Evolutionary conservation across 2,329 filamentous ascomycete genomes (phyloP).

Genomic region (Claviceps fusiformis): DNA sequence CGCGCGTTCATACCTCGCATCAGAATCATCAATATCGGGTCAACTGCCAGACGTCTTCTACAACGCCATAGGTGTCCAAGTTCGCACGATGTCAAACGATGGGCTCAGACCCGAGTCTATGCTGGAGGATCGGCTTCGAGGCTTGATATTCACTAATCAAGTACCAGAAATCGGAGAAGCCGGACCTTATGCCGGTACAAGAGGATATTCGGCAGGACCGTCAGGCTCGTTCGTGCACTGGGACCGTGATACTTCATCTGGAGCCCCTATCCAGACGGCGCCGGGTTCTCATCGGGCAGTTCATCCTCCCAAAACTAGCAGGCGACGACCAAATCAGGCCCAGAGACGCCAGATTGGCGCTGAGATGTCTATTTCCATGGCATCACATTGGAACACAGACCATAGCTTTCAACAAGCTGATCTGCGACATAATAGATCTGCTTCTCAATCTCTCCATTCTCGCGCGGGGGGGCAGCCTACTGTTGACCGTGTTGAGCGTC

Average conservation of each 20-base stretch:
- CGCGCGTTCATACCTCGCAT: background rate
- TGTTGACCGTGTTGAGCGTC: background rate
- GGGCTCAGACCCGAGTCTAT: constrained; percentile 7
- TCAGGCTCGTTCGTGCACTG: background rate
- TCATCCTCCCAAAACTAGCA: constrained; percentile 4
- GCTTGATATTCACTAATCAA: constrained; percentile 43
- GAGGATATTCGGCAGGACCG: background rate
- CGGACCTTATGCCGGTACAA: background rate
- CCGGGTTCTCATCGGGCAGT: constrained; percentile 7
- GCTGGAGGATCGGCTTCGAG: constrained; percentile 44
- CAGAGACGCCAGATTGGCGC: constrained; percentile 50
- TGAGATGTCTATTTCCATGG: constrained; percentile 42
- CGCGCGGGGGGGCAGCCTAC: background rate
- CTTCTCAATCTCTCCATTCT: background rate
- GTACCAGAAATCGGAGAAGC: background rate
- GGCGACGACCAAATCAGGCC: constrained; percentile 37
- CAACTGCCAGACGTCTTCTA: background rate
- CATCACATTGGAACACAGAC: constrained; percentile 19
- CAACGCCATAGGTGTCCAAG: background rate
- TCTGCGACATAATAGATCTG: background rate
- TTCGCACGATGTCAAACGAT: background rate
- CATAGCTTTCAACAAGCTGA: background rate
- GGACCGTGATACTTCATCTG: background rate
- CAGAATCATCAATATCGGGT: background rate
- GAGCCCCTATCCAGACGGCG: background rate